A percentile compares a stretch with the other conserved stretches of the same genome.
Conservation (phyloP, 164 flowering plant species). For the Malania oleifera region DNA sequence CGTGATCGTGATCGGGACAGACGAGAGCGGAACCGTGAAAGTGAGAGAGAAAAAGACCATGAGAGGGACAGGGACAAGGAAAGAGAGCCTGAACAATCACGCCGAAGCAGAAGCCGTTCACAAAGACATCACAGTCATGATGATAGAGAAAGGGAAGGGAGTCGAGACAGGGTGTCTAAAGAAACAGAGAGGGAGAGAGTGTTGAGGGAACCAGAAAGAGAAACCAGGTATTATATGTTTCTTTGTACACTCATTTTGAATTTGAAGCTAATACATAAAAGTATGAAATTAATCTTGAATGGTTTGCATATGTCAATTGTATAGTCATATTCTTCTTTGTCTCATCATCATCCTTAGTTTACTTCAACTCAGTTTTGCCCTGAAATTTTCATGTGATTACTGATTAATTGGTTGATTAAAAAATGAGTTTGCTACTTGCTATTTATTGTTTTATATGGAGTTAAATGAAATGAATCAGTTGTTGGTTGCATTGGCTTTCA, state of each 20-base stretch:
- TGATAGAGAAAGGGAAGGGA: constrained; percentile 38
- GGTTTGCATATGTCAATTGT: not conserved
- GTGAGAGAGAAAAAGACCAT: constrained; percentile 23
- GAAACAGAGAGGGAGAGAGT: constrained; percentile 51
- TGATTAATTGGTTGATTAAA: not conserved
- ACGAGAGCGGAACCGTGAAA: constrained; percentile 24
- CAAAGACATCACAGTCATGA: constrained; percentile 46
- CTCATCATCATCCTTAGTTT: not conserved
- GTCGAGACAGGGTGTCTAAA: constrained; percentile 28
- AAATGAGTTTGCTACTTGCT: not conserved
- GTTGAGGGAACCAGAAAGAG: constrained; percentile 45
- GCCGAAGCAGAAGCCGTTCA: constrained; percentile 60
- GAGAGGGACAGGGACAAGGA: constrained; percentile 44
- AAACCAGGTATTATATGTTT: constrained; percentile 49
- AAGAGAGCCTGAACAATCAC: constrained; percentile 42
- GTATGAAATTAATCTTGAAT: not conserved
- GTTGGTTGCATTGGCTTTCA: not conserved
- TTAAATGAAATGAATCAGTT: too few relatives aligned
- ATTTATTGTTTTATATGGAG: not conserved
- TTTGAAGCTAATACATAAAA: not conserved
- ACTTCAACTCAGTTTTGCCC: too few relatives aligned
- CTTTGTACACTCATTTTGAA: not conserved
- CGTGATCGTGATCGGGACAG: constrained; percentile 21
- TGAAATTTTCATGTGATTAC: too few relatives aligned
- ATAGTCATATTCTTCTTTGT: not conserved